These are phyloP conservation scores for Beauveria pseudobassiana DNA, from an alignment of 2,329 filamentous ascomycete genomes.

Conservation along the genomic window DNA sequence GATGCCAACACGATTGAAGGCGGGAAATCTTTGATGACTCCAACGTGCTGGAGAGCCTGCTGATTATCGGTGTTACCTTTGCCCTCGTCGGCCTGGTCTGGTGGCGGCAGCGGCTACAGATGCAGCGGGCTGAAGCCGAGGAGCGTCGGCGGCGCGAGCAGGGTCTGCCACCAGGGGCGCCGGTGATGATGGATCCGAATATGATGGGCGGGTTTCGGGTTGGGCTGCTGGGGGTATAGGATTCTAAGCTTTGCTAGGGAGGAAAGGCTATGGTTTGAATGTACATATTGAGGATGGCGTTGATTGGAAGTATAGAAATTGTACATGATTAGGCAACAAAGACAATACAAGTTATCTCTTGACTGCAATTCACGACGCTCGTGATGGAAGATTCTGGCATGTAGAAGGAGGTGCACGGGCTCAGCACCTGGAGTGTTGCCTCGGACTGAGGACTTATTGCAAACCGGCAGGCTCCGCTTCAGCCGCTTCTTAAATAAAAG, in stretches of 20 bases:
- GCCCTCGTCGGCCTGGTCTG: conserved; percentile 73
- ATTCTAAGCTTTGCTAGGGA: conserved; percentile 16
- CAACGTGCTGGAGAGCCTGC: conserved; percentile 72
- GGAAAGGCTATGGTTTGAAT: neutral
- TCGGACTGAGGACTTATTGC: no score
- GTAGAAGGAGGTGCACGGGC: no score
- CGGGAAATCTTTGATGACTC: conserved; percentile 65
- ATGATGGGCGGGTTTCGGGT: conserved; percentile 23
- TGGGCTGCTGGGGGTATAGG: conserved; percentile 31
- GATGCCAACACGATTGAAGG: conserved; percentile 45
- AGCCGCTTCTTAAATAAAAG: neutral
- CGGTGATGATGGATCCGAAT: conserved; percentile 16
- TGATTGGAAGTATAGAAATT: neutral
- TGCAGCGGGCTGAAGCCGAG: conserved; percentile 37
- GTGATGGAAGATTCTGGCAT: neutral
- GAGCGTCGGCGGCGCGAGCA: conserved; percentile 26
- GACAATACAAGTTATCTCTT: neutral
- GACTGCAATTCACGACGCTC: neutral
- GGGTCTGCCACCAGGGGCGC: conserved; percentile 21
- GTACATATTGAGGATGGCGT: conserved; percentile 3
- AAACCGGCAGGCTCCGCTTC: no score
- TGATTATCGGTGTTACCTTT: conserved; percentile 72
- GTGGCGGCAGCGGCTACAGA: conserved; percentile 66
- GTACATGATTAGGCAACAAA: neutral
- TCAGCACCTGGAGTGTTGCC: no score